A percentile compares a stretch with the other conserved stretches of the same genome.
These are phyloP conservation scores for Cichorium intybus DNA, from an alignment of 140 eudicot genomes.

Conservation along the genomic window DNA sequence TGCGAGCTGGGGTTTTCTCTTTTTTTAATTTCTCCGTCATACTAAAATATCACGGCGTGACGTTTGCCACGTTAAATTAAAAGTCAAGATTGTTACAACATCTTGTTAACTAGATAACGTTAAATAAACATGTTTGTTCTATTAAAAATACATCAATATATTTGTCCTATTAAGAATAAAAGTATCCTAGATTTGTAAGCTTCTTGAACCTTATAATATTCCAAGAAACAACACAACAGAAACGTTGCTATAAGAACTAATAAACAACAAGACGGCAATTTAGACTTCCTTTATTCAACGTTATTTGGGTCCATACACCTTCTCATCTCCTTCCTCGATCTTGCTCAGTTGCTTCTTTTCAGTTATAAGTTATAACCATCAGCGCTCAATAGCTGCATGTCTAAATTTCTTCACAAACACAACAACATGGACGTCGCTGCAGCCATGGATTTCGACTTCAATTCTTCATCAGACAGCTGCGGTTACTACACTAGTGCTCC, in stretches of 20 bases:
- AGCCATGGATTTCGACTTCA: slow-evolving; percentile 52
- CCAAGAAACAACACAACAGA: slow-evolving; percentile 13
- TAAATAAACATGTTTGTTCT: background rate
- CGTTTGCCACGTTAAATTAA: background rate
- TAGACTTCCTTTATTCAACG: slow-evolving; percentile 25
- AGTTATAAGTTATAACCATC: slow-evolving; percentile 20
- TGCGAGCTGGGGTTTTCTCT: no score
- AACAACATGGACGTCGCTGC: slow-evolving; percentile 16
- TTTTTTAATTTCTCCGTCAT: no score
- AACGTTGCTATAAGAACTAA: background rate
- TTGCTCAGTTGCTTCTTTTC: background rate
- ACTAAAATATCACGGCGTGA: background rate
- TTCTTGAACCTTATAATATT: background rate
- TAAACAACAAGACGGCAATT: slow-evolving; percentile 30
- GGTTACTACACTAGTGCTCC: slow-evolving; percentile 57
- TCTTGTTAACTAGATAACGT: background rate
- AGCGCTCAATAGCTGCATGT: background rate
- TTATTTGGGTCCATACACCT: slow-evolving; percentile 4
- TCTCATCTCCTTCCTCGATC: slow-evolving; percentile 19
- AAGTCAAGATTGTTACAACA: background rate
- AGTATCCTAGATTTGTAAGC: background rate
- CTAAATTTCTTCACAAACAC: background rate
- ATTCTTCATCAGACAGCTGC: slow-evolving; percentile 30
- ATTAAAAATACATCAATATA: slow-evolving; percentile 5
- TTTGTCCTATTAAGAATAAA: background rate